Percentiles rank a stretch among this genome's conserved stretches.
Conservation (phyloP, 345 rosid species). For the Pugionium dolabratum region DNA sequence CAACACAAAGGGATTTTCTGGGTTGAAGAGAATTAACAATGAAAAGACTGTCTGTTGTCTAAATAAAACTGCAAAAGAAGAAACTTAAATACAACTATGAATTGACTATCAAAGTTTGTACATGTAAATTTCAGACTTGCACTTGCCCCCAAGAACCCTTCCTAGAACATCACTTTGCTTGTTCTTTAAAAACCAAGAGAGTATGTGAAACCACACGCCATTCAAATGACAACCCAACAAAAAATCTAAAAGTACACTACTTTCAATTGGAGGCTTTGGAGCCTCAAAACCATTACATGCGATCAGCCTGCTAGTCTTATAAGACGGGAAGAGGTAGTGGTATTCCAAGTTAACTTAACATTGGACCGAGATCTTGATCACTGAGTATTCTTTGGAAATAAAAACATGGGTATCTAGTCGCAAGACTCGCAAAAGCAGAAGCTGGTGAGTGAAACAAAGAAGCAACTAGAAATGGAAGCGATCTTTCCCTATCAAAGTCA, state of each 20-base stretch:
- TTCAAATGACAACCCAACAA: conserved; percentile 11
- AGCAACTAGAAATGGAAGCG: conserved; percentile 58
- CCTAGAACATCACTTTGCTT: not conserved
- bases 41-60: not conserved
- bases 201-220: not conserved
- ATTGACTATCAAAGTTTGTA: not conserved
- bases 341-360: not conserved
- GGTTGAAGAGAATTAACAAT: not conserved
- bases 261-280: not conserved
- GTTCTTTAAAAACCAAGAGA: conserved; percentile 20
- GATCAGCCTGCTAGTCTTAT: not conserved
- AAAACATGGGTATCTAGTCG: conserved; percentile 13
- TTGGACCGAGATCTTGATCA: not conserved
- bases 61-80: not conserved
- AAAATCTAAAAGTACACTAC: not conserved
- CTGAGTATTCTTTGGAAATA: not conserved
- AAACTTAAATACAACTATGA: not conserved
- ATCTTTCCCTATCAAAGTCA: conserved; percentile 32
- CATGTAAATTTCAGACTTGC: conserved; percentile 8
- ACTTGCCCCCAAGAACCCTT: not conserved
- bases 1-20: not conserved
- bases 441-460: conserved; percentile 58
- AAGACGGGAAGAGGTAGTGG: not conserved
- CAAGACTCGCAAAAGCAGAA: not conserved
- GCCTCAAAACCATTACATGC: not conserved